phyloP scores from a whole-genome alignment of 805 yeast genomes.

The Brettanomyces bruxellensis region DNA sequence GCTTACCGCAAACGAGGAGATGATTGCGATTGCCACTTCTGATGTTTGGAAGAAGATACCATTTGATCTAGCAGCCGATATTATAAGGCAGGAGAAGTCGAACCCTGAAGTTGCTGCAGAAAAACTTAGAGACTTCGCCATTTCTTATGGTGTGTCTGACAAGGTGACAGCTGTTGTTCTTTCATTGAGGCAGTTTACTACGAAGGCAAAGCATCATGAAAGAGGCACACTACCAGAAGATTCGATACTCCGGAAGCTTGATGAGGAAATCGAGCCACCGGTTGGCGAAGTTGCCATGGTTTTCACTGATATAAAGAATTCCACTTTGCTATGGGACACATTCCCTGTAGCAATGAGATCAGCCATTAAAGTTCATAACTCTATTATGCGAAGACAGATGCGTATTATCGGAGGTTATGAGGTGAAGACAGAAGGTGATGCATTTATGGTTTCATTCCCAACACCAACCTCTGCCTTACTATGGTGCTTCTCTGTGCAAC shows the following conservation, averaged over 20 bases:
- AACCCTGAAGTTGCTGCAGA: slow-evolving; percentile 91
- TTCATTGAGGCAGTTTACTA: slow-evolving; percentile 48
- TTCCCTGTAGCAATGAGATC: slow-evolving; percentile 92
- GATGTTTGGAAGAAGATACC: slow-evolving; percentile 81
- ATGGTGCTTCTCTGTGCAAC: slow-evolving; percentile 93
- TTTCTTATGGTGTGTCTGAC: slow-evolving; percentile 80
- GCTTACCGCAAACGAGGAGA: slow-evolving; percentile 66
- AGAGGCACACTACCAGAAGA: slow-evolving; percentile 54
- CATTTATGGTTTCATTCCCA: slow-evolving; percentile 95
- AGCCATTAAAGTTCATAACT: slow-evolving; percentile 90
- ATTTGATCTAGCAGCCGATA: slow-evolving; percentile 82
- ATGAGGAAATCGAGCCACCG: slow-evolving; percentile 90
- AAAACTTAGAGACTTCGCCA: slow-evolving; percentile 85
- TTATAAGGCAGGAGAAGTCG: slow-evolving; percentile 69
- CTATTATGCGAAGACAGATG: slow-evolving; percentile 87
- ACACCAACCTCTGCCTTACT: slow-evolving; percentile 81
- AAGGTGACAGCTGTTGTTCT: slow-evolving; percentile 76
- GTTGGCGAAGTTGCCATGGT: slow-evolving; percentile 92
- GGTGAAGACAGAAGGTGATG: slow-evolving; percentile 98
- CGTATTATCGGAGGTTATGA: slow-evolving; percentile 95
- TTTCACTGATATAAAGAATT: slow-evolving; percentile 93
- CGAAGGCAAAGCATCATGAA: slow-evolving; percentile 26
- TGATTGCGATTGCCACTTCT: slow-evolving; percentile 74
- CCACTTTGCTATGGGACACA: slow-evolving; percentile 89
- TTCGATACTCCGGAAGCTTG: slow-evolving; percentile 70